Evolutionary conservation across 208 protist species (phyloP), one percentile per base, ranked within the genome.

Genomic region (Leishmania arabica): DNA sequence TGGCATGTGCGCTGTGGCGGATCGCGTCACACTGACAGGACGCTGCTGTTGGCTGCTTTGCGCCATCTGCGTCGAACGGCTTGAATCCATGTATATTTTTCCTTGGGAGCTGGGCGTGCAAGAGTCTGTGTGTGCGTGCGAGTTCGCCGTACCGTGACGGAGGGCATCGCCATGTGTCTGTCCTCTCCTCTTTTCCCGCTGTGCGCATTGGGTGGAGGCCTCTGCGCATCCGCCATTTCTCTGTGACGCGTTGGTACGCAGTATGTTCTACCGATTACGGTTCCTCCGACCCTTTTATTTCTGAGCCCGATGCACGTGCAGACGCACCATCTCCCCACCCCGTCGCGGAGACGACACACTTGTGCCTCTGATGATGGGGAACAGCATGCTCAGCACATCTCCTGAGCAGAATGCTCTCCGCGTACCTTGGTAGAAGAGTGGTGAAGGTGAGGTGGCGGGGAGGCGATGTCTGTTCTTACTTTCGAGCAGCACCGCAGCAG

Each of bases 21-120:
- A 73, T 74, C 27, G 68, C 27, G 66, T 78, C 76, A 17, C 47
- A 73, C 27, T 75, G 49, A 62, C 13, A 42, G 51, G 54, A 53
- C 56, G 21, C 53, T 40, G 45, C 37, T 42, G 78, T 78, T 31
- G 70, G 19, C 34, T 45, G 78, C 68, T 66, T 27, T 49, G 51
- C 51, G 69, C 45, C 19, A n/a, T 40, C 27, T 73, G 9, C 37
- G 24, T 54, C 6, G 45, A 53, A 73, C 11, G 15, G 13, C 27
- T 54, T 34, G 37, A 21, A 73, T 73, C 13, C 45, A 71, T 73
- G 69, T 54, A 53, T 73, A 73, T 73, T 54, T 53, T 51, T 11
- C 69, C 4, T 73, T 8, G 64, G 69, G 66, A 17, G 11, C 27
- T 27, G 69, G 24, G 6, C 15, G 27, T 24, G 69, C n/a, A 54